Conservation (phyloP, 1,284 basidiomycete species). For the Microstroma glucosiphilum region DNA sequence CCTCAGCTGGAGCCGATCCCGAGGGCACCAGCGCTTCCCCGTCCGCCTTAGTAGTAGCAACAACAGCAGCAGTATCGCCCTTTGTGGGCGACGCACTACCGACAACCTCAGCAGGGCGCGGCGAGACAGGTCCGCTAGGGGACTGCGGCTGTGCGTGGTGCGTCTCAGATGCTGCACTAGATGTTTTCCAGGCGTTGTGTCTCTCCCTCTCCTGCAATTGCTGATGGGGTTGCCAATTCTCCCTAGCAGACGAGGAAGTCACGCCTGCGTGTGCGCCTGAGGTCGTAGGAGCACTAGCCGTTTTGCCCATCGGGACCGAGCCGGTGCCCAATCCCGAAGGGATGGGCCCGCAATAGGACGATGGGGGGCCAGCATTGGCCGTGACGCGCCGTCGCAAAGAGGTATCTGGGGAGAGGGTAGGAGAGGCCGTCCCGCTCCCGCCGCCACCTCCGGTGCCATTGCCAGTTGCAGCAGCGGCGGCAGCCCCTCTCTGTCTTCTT, state of each 20-base stretch:
- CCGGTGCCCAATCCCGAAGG: background rate
- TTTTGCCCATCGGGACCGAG: background rate
- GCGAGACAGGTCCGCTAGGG: no score
- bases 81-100: no score
- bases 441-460: background rate
- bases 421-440: background rate
- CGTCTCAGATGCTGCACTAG: background rate
- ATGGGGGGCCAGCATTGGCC: background rate
- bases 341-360: slow-evolving; percentile 4
- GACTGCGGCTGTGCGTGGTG: no score
- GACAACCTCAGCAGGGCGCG: no score
- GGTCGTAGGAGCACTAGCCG: background rate
- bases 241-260: background rate
- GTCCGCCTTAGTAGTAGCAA: no score
- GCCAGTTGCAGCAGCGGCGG: no score
- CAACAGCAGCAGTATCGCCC: no score
- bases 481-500: background rate
- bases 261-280: background rate
- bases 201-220: background rate
- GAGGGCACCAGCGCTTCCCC: no score
- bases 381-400: background rate
- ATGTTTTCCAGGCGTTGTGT: slow-evolving; percentile 1
- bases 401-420: background rate
- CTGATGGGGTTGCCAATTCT: background rate
- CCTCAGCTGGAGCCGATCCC: no score